Evolutionary conservation across 306 rosid species (phyloP).

Genomic region (Potentilla sterilis): DNA sequence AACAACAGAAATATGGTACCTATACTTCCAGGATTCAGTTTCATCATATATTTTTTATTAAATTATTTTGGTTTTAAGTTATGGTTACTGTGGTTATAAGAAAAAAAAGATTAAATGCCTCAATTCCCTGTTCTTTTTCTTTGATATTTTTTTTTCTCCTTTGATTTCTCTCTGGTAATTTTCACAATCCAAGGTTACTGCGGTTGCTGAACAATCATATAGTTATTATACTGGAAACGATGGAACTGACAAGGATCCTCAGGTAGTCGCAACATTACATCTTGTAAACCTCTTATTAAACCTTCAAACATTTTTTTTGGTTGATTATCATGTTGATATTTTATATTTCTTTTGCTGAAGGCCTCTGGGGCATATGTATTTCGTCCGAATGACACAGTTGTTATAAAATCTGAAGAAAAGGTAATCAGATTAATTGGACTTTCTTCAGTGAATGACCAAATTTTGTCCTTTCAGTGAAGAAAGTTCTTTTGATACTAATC

Average conservation of each 20-base stretch:
- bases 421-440: slow-evolving; percentile 12
- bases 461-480: not conserved
- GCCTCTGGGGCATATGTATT: slow-evolving; percentile 54
- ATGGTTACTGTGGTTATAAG: not conserved
- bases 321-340: slow-evolving; percentile 9
- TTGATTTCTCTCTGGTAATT: not conserved
- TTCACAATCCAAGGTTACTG: slow-evolving; percentile 30
- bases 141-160: not conserved
- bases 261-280: slow-evolving; percentile 23
- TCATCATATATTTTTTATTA: slow-evolving; percentile 13
- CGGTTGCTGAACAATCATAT: slow-evolving; percentile 37
- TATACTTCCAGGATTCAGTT: slow-evolving; percentile 15
- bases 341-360: slow-evolving; percentile 17
- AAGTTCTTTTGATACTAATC: slow-evolving; percentile 5
- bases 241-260: slow-evolving; percentile 38
- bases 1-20: slow-evolving; percentile 57
- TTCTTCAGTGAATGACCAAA: not conserved
- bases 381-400: slow-evolving; percentile 38
- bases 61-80: not conserved
- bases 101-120: too few species aligned
- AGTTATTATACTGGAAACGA: slow-evolving; percentile 41
- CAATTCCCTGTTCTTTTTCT: not conserved
- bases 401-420: slow-evolving; percentile 33
- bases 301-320: not conserved
- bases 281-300: not conserved